Evolutionary conservation across 2,329 filamentous ascomycete species (phyloP).

Genomic region (Fusarium albidum): DNA sequence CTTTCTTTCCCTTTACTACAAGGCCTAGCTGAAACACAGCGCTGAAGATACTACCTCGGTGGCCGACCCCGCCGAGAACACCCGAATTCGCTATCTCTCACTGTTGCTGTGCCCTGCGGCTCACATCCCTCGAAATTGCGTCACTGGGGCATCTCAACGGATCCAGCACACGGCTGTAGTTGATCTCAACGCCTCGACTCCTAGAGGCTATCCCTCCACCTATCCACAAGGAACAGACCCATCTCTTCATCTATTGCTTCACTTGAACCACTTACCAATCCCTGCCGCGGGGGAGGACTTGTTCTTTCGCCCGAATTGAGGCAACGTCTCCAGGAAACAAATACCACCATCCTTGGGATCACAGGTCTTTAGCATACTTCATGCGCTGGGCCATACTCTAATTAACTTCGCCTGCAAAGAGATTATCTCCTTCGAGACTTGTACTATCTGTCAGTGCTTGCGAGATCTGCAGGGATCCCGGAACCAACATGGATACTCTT

Average conservation of each 20-base stretch:
- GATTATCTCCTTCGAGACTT: background rate
- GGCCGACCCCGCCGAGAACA: slow-evolving; percentile 23
- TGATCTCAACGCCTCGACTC: background rate
- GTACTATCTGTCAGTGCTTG: background rate
- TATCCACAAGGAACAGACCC: background rate
- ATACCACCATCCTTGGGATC: background rate
- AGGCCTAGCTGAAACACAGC: slow-evolving; percentile 9
- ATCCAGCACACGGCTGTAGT: background rate
- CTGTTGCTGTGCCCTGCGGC: slow-evolving; percentile 1
- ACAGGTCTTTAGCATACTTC: background rate
- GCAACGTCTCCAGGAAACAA: background rate
- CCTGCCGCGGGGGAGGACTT: background rate
- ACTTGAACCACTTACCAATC: background rate
- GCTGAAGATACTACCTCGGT: slow-evolving; percentile 4
- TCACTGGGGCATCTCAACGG: slow-evolving; percentile 3
- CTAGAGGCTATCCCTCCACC: background rate
- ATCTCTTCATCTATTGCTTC: background rate
- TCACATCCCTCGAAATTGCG: slow-evolving; percentile 16
- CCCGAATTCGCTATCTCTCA: slow-evolving; percentile 19
- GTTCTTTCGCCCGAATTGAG: background rate
- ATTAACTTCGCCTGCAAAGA: background rate
- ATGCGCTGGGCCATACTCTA: slow-evolving; percentile 3
- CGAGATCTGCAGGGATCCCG: slow-evolving; percentile 18
- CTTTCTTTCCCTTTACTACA: no score
- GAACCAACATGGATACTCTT: slow-evolving; percentile 64